Percentiles rank a stretch among this genome's conserved stretches.
Conservation (phyloP, 2,329 filamentous ascomycete genomes). For the Penicillium concentricum region DNA sequence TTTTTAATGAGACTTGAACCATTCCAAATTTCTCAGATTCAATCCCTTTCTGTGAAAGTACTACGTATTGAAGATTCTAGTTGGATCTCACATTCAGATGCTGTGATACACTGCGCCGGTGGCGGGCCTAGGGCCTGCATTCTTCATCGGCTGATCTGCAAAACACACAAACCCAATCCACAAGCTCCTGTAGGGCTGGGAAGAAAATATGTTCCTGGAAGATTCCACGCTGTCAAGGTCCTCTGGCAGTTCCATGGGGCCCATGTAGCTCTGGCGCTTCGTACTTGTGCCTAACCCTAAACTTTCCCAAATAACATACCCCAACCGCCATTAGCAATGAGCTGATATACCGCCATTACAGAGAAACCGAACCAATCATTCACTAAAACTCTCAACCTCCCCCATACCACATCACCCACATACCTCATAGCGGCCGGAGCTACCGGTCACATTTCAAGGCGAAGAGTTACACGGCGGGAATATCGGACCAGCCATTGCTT, state of each 20-base stretch:
- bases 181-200: background rate
- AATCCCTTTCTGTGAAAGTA: background rate
- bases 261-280: background rate
- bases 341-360: background rate
- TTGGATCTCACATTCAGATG: background rate
- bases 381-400: background rate
- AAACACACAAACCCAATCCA: background rate
- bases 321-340: background rate
- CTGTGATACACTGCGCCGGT: background rate
- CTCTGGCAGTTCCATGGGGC: background rate
- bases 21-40: background rate
- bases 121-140: background rate
- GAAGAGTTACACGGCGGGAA: conserved; percentile 13
- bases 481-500: conserved; percentile 4
- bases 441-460: background rate
- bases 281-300: background rate
- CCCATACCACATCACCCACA: conserved; percentile 11
- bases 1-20: background rate
- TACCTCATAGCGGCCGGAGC: conserved; percentile 8
- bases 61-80: background rate
- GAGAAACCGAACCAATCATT: no score
- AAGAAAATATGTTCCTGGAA: background rate
- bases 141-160: conserved; percentile 2
- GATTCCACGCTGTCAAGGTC: background rate
- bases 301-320: background rate